Conservation (phyloP, 345 rosid genomes). For the Eucalyptus erythrocorys region DNA sequence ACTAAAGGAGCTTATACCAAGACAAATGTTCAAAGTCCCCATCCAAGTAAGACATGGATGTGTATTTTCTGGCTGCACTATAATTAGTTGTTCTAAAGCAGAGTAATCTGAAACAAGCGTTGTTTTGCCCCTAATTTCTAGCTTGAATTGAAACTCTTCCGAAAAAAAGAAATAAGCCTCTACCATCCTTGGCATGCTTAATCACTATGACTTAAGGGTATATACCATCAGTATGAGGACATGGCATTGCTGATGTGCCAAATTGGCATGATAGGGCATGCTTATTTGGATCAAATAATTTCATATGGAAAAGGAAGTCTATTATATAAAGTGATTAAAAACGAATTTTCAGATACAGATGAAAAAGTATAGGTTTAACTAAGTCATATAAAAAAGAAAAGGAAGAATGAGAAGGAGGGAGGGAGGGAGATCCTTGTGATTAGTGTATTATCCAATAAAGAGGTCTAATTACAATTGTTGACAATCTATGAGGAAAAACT, state of each 20-base stretch:
- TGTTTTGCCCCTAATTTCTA: not conserved
- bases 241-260: not conserved
- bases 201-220: not conserved
- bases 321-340: not conserved
- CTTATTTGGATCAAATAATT: not conserved
- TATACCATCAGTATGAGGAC: not conserved
- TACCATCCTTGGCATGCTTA: not conserved
- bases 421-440: not conserved
- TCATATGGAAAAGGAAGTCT: not conserved
- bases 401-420: not conserved
- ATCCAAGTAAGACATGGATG: constrained; percentile 55
- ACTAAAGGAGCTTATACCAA: constrained; percentile 95
- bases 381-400: not conserved
- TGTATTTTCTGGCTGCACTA: not conserved
- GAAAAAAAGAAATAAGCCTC: not conserved
- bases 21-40: constrained; percentile 98
- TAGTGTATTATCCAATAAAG: not conserved
- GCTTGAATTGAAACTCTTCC: not conserved
- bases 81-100: not conserved
- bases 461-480: not conserved
- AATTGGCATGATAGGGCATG: not conserved
- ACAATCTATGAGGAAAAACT: not conserved
- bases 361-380: not conserved
- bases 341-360: not conserved
- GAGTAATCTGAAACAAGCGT: not conserved